Conservation (phyloP, 768 basidiomycete genomes). For the Suillus discolor region DNA sequence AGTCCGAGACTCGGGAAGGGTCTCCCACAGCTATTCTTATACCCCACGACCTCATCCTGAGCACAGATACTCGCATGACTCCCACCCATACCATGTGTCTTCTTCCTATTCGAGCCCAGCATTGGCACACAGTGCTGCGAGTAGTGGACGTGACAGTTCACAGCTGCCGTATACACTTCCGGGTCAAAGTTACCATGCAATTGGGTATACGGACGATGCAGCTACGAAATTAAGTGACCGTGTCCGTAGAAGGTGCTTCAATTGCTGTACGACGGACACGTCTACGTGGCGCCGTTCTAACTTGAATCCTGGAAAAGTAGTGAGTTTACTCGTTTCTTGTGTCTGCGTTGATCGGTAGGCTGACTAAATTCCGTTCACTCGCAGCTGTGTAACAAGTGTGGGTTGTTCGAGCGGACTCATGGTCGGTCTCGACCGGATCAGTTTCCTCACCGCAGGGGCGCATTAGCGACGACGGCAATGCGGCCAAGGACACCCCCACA, state of each 20-base stretch:
- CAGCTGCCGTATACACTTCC: conserved; percentile 39
- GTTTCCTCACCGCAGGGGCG: conserved; percentile 79
- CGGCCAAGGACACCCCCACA: conserved; percentile 56
- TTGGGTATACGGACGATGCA: conserved; percentile 73
- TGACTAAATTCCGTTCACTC: conserved; percentile 10
- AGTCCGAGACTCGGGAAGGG: conserved; percentile 32
- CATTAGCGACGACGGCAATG: conserved; percentile 54
- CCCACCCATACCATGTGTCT: conserved; percentile 33
- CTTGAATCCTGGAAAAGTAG: conserved; percentile 80
- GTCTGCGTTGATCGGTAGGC: conserved; percentile 1
- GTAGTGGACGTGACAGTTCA: conserved; percentile 24
- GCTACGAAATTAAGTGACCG: conserved; percentile 79
- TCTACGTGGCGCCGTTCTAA: conserved; percentile 80
- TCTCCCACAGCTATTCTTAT: conserved; percentile 40
- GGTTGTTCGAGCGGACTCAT: conserved; percentile 80
- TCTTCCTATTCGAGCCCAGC: conserved; percentile 29
- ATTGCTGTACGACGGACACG: conserved; percentile 84
- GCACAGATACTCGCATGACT: conserved; percentile 35
- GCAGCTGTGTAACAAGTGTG: conserved; percentile 65
- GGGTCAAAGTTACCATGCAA: conserved; percentile 38
- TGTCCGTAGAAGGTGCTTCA: conserved; percentile 78
- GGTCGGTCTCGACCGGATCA: conserved; percentile 78
- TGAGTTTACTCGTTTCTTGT: too few relatives aligned
- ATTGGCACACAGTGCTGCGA: conserved; percentile 24
- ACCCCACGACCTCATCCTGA: conserved; percentile 28